A percentile compares a stretch with the other conserved stretches of the same genome.
These are phyloP conservation scores for Rehmannia glutinosa DNA, from an alignment of 257 asterid genomes.

Conservation along the genomic window DNA sequence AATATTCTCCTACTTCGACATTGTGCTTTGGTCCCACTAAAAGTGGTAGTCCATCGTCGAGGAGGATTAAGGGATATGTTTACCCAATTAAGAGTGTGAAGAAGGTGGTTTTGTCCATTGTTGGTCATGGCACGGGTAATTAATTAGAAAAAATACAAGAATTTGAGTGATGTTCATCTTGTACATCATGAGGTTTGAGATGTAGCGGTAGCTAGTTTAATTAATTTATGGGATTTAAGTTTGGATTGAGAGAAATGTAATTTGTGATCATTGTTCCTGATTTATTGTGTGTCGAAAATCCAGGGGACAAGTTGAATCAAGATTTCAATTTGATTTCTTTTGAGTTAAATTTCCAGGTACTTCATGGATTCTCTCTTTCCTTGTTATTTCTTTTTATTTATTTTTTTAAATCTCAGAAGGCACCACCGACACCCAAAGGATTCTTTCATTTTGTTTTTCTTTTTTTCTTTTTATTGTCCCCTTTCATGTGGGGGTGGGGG, in stretches of 20 bases:
- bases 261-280: conserved; percentile 10
- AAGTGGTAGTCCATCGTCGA: not conserved
- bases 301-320: conserved; percentile 11
- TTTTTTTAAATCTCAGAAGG: no score
- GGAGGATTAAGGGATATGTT: conserved; percentile 16
- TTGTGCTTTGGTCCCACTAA: conserved; percentile 28
- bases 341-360: not conserved
- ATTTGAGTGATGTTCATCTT: conserved; percentile 12
- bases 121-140: conserved; percentile 19
- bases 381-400: no score
- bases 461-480: no score
- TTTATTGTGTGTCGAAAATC: conserved; percentile 6
- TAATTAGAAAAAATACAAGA: not conserved
- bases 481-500: no score
- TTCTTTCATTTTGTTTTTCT: not conserved
- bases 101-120: conserved; percentile 32
- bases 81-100: conserved; percentile 35
- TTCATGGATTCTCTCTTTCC: no score
- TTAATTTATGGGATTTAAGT: not conserved
- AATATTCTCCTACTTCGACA: conserved; percentile 32
- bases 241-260: not conserved
- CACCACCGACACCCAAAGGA: no score
- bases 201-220: not conserved
- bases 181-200: conserved; percentile 26
- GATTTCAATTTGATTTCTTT: not conserved